Evolutionary conservation across 164 flowering plant genomes (phyloP), one percentile per base, ranked within the genome.

Genomic region (Nymphaea colorata): DNA sequence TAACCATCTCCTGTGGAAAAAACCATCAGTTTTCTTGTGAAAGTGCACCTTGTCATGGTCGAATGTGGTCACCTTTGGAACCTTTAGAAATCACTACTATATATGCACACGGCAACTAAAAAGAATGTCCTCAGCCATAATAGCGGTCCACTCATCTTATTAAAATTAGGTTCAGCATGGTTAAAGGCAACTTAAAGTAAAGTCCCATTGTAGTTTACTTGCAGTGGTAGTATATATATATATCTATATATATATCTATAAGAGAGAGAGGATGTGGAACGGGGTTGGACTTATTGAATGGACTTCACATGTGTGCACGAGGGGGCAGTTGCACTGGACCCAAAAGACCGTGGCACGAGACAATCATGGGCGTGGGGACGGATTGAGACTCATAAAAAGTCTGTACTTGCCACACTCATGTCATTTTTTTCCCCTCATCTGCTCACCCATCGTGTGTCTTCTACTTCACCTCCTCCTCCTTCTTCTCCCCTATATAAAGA

Each of bases 241-340:
- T 25, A 25, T 25, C 0, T 25, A 25, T 25, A 25, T 25, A 25
- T 25, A 25, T 25, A 25, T 25, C 0, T 25, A 25, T 25, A 25
- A 25, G 36, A 25, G 36, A 25, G 36, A 25, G 36, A 25, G 36
- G 36, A 6, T 47, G 55, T 6, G 55, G 63, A 36, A 61, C 11
- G 71, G 78, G 77, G 77, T 73, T 77, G 81, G 82, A 73, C 66
- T 80, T 76, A 78, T 76, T 78, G 73, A 83, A 71, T 76, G 74
- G 70, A 53, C 66, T 75, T 80, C 90, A 82, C 90, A 84, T 84
- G 89, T 73, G 67, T 61, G 89, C 89, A 82, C 79, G 85, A 81
- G 86, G 83, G 75, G 67, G 76, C 82, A 70, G 77, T 70, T 76
- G 76, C 47, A n/a, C 45, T 64, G 73, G 42, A 66, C 65, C 67